Percentiles rank a stretch among this genome's conserved stretches.
Evolutionary conservation across 2,329 filamentous ascomycete genomes (phyloP).

Genomic region (Fusarium gaditjirri): DNA sequence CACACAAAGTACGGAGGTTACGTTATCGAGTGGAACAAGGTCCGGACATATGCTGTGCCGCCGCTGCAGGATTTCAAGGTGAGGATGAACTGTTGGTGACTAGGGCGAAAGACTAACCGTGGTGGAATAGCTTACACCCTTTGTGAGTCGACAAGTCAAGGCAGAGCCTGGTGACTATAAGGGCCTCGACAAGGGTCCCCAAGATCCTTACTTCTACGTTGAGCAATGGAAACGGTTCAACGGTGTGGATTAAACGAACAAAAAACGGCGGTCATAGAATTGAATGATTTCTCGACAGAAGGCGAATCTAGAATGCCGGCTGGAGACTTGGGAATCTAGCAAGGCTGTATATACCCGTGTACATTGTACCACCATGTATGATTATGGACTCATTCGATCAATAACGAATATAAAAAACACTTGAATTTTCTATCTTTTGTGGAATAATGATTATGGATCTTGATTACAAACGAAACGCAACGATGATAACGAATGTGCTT

Average conservation of each 20-base stretch:
- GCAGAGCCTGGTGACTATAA: conserved; percentile 65
- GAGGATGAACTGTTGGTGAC: conserved; percentile 36
- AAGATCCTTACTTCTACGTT: conserved; percentile 71
- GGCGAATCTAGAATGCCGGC: conserved; percentile 6
- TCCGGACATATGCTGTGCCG: conserved; percentile 90
- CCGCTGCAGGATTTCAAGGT: conserved; percentile 78
- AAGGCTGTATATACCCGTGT: conserved; percentile 46
- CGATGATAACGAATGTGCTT: conserved; percentile 24
- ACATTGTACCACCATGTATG: conserved; percentile 48
- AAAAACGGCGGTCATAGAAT: neutral
- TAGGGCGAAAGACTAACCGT: conserved; percentile 24
- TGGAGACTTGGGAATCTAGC: conserved; percentile 29
- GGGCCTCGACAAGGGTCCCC: conserved; percentile 63
- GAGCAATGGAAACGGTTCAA: conserved; percentile 76
- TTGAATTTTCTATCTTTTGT: conserved; percentile 14
- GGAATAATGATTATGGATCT: conserved; percentile 10
- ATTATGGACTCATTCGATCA: conserved; percentile 37
- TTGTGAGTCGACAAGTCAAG: conserved; percentile 72
- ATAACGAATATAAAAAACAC: conserved; percentile 6
- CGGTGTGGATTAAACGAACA: conserved; percentile 61
- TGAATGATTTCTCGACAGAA: neutral
- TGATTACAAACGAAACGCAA: conserved; percentile 18
- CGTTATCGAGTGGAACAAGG: conserved; percentile 84
- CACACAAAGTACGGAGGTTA: conserved; percentile 89
- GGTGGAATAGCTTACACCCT: conserved; percentile 75